Conservation (phyloP, 2,329 filamentous ascomycete species). For the Stagonosporopsis chrysanthemi region DNA sequence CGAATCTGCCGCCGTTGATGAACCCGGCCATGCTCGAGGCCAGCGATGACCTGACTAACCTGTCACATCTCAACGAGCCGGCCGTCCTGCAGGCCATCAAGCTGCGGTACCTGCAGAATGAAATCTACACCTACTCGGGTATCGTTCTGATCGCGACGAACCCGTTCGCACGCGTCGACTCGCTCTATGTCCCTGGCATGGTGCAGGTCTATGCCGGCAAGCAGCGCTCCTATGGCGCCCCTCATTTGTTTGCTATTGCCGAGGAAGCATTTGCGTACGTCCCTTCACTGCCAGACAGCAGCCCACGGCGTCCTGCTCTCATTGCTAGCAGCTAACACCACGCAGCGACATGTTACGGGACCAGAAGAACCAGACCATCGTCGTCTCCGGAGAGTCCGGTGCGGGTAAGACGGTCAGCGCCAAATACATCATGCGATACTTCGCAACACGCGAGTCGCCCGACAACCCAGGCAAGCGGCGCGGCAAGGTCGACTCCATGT, state of each 20-base stretch:
- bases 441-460: slow-evolving; percentile 93
- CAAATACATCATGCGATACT: slow-evolving; percentile 99
- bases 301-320: not conserved
- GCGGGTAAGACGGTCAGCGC: slow-evolving; percentile 99
- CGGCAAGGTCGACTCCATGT: slow-evolving; percentile 81
- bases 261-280: slow-evolving; percentile 96
- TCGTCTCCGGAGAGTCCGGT: slow-evolving; percentile 98
- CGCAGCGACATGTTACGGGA: slow-evolving; percentile 93
- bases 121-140: slow-evolving; percentile 99
- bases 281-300: not conserved
- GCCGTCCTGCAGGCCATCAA: slow-evolving; percentile 98
- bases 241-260: slow-evolving; percentile 97
- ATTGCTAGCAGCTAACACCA: slow-evolving; percentile 22
- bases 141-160: slow-evolving; percentile 99
- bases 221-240: slow-evolving; percentile 93
- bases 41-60: slow-evolving; percentile 95
- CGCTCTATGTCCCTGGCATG: slow-evolving; percentile 98
- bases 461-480: slow-evolving; percentile 84
- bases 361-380: slow-evolving; percentile 94
- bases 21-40: slow-evolving; percentile 98
- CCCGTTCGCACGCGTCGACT: slow-evolving; percentile 96
- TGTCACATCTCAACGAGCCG: slow-evolving; percentile 98
- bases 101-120: slow-evolving; percentile 95
- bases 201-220: slow-evolving; percentile 99
- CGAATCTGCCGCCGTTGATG: slow-evolving; percentile 89